Base-by-base conservation (phyloP, 306 rosid species). In the Acmispon strigosus region DNA sequence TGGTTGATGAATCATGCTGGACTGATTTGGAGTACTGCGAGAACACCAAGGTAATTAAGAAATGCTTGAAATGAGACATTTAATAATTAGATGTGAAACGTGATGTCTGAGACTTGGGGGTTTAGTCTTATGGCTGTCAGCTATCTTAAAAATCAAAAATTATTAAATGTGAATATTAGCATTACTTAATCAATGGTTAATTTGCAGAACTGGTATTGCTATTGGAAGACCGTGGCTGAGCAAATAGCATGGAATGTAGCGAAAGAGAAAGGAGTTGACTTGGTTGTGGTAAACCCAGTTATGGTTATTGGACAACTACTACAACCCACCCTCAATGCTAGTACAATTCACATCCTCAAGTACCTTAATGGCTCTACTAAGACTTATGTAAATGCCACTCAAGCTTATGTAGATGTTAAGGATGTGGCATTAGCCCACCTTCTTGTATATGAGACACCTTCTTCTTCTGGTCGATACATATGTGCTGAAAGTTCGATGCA, bases 141-240 rank as follows among this genome's bases (percentile, higher is more conserved):
- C n/a, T n/a, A n/a, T n/a, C n/a, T n/a, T n/a, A n/a, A n/a, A n/a
- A n/a, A n/a, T n/a, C n/a, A n/a, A n/a, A n/a, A n/a, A n/a, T n/a
- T n/a, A n/a, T n/a, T n/a, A n/a, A n/a, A n/a, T n/a, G n/a, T n/a
- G n/a, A n/a, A n/a, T n/a, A n/a, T n/a, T n/a, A n/a, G n/a, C n/a
- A n/a, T n/a, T n/a, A n/a, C n/a, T n/a, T n/a, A n/a, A 5, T 54
- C 4, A 19, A 29, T 22, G 69, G 47, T 24, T 62, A 16, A 65
- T 62, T 13, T 78, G 72, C 86, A 89, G 96, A 86, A 86, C 11
- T 89, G 97, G 97, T 91, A 91, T 62, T 89, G 96, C 76, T 89
- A 85, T 50, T 92, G 91, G 32, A 91, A 91, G 83, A 84, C 89
- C 0, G 89, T 91, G 76, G 92, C 97, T n/a, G n/a, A n/a, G n/a